A percentile compares a stretch with the other conserved stretches of the same genome.
phyloP scores from a whole-genome alignment of 306 rosid genomes.

The Quercus dentata region DNA sequence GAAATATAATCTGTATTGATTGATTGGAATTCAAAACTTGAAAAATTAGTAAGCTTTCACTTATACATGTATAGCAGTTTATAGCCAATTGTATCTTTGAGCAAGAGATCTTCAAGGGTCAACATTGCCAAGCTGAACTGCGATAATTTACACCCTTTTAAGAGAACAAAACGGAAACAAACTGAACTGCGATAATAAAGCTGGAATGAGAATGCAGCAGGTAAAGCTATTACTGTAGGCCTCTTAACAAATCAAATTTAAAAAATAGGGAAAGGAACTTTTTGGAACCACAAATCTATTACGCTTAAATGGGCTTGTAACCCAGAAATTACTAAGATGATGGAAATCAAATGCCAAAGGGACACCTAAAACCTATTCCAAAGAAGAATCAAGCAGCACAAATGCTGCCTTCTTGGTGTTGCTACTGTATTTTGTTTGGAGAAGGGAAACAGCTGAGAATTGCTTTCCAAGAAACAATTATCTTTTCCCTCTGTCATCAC shows the following conservation, averaged over 20 bases:
- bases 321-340: slow-evolving; percentile 11
- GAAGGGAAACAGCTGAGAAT: slow-evolving; percentile 6
- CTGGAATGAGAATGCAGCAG: neutral
- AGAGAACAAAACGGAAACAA: neutral
- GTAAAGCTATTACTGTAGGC: neutral
- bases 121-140: neutral
- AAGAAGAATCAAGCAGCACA: neutral
- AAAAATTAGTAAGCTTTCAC: neutral
- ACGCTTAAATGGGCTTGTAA: slow-evolving; percentile 1
- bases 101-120: neutral
- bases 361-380: neutral
- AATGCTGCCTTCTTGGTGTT: slow-evolving; percentile 11
- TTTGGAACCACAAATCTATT: slow-evolving; percentile 19
- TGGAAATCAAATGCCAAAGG: slow-evolving; percentile 6
- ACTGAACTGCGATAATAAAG: neutral
- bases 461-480: slow-evolving; percentile 23
- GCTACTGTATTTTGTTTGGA: neutral
- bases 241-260: neutral
- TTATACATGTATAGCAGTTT: neutral
- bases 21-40: neutral
- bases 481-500: slow-evolving; percentile 17
- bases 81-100: neutral
- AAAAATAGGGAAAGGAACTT: neutral
- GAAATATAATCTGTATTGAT: neutral
- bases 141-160: neutral